Percentiles rank a stretch among this genome's conserved stretches.
phyloP scores from a whole-genome alignment of 176 grass and related monocot genomes.

The Themeda triandra region DNA sequence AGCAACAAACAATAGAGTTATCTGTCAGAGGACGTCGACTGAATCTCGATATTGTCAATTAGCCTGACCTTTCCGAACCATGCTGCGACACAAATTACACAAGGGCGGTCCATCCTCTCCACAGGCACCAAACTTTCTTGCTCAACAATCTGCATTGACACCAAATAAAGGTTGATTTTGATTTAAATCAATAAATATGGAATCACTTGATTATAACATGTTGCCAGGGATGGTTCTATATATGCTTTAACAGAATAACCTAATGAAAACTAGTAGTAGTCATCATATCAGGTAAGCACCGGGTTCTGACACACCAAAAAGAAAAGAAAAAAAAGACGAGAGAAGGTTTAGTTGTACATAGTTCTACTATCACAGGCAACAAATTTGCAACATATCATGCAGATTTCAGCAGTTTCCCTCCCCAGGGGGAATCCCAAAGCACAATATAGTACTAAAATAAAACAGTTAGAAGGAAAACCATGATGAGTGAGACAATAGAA shows the following conservation, averaged over 20 bases:
- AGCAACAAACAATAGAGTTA: background rate
- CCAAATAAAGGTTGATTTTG: background rate
- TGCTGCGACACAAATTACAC: slow-evolving; percentile 68
- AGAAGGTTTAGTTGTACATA: no score
- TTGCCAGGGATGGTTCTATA: background rate
- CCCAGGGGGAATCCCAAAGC: no score
- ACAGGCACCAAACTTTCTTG: slow-evolving; percentile 56
- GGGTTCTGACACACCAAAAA: no score
- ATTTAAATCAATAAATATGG: background rate
- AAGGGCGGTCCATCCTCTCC: slow-evolving; percentile 37
- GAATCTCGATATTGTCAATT: slow-evolving; percentile 81
- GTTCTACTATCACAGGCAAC: no score
- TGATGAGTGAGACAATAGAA: no score
- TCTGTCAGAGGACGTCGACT: background rate
- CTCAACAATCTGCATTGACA: slow-evolving; percentile 56
- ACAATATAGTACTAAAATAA: no score
- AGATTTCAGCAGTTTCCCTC: no score
- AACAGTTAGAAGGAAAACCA: no score
- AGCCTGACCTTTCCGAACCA: slow-evolving; percentile 84
- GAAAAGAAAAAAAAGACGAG: no score
- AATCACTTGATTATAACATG: background rate
- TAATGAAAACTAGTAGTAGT: no score
- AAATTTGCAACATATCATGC: no score
- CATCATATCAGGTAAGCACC: no score
- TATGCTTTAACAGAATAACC: background rate